Percentiles rank a stretch among this genome's conserved stretches.
Conservation (phyloP, 305 asterid species). For the Salvia sclarea region DNA sequence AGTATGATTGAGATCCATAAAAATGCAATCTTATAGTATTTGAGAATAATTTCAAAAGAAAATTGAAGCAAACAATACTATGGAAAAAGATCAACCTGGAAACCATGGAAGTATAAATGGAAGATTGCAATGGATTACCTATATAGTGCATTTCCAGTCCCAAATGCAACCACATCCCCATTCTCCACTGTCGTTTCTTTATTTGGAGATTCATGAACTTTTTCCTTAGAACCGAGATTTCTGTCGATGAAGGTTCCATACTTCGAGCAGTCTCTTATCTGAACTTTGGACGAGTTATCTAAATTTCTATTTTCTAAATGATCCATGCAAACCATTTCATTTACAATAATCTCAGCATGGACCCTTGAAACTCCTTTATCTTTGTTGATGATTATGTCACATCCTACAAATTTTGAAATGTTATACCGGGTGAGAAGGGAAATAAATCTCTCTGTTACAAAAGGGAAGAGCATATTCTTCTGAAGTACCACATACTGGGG, state of each 20-base stretch:
- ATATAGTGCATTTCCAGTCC: constrained; percentile 86
- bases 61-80: constrained; percentile 8
- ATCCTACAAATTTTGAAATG: constrained; percentile 52
- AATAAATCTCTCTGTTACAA: neutral
- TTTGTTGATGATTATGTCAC: constrained; percentile 75
- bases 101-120: constrained; percentile 1
- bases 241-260: constrained; percentile 78
- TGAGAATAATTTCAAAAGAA: neutral
- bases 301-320: constrained; percentile 44
- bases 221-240: constrained; percentile 52
- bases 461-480: constrained; percentile 2
- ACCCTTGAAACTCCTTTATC: constrained; percentile 96
- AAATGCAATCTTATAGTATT: constrained; percentile 15
- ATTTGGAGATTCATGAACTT: constrained; percentile 74
- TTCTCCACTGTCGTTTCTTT: constrained; percentile 65
- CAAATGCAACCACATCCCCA: constrained; percentile 84
- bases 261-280: constrained; percentile 84
- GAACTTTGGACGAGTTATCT: constrained; percentile 55
- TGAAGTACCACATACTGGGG: neutral
- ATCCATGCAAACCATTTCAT: constrained; percentile 76
- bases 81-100: constrained; percentile 17
- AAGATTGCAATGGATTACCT: constrained; percentile 50
- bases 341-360: constrained; percentile 87
- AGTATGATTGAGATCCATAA: constrained; percentile 26
- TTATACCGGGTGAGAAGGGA: constrained; percentile 3